phyloP scores from a whole-genome alignment of 768 basidiomycete genomes.

The Phanerodontia chrysosporium region DNA sequence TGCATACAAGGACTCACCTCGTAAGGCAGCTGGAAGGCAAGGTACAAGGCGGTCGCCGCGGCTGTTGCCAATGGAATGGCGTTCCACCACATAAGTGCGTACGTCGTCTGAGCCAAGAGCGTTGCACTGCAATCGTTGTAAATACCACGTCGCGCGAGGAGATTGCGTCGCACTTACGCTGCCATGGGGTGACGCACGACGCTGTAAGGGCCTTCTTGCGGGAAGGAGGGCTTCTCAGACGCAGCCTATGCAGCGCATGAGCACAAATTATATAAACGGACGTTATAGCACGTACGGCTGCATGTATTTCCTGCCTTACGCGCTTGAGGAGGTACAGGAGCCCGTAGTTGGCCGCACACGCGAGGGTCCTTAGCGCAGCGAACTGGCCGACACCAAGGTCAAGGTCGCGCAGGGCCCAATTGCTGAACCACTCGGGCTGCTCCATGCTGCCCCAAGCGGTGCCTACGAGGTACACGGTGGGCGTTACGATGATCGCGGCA shows the following conservation, averaged over 20 bases:
- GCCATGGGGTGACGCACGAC: constrained; percentile 35
- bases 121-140: constrained; percentile 3
- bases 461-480: constrained; percentile 24
- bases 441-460: constrained; percentile 27
- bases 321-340: constrained; percentile 6
- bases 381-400: constrained; percentile 25
- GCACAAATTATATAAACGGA: background rate
- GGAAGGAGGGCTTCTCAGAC: constrained; percentile 27
- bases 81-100: constrained; percentile 15
- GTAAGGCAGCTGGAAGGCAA: constrained; percentile 8
- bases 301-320: background rate
- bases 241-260: constrained; percentile 1
- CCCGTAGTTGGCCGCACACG: constrained; percentile 22
- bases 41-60: constrained; percentile 1
- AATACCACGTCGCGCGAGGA: background rate
- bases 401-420: constrained; percentile 8
- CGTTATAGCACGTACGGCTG: background rate
- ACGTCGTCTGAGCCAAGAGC: constrained; percentile 6
- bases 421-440: constrained; percentile 34
- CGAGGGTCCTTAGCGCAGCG: constrained; percentile 24
- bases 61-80: constrained; percentile 5
- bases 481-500: constrained; percentile 20
- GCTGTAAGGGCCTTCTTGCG: constrained; percentile 30
- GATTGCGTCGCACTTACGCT: constrained; percentile 20
- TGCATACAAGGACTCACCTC: constrained; percentile 3